phyloP scores from a whole-genome alignment of 1,139 yeast genomes.

The Cylindricascospora bacillispora region DNA sequence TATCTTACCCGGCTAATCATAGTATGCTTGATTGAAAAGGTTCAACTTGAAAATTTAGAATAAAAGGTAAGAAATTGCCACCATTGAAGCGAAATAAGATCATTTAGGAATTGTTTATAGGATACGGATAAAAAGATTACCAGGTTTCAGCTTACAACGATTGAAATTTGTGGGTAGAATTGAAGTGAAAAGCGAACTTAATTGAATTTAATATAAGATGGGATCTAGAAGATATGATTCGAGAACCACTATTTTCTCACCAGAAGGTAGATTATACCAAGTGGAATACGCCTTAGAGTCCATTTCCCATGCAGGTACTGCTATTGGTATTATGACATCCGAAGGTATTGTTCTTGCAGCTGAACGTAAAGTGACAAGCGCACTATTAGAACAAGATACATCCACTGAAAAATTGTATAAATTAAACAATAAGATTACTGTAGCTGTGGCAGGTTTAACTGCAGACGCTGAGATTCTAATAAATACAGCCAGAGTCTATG shows the following conservation, averaged over 20 bases:
- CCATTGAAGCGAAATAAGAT: too few relatives aligned
- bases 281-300: constrained; percentile 97
- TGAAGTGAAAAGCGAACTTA: too few relatives aligned
- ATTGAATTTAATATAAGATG: too few relatives aligned
- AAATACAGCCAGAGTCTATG: constrained; percentile 72
- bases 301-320: constrained; percentile 95
- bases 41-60: too few relatives aligned
- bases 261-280: constrained; percentile 95
- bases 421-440: constrained; percentile 69
- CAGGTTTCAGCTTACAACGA: too few relatives aligned
- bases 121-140: too few relatives aligned
- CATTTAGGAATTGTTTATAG: too few relatives aligned
- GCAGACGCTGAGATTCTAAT: constrained; percentile 93
- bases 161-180: too few relatives aligned
- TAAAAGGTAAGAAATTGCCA: too few relatives aligned
- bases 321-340: constrained; percentile 80
- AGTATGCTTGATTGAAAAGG: too few relatives aligned
- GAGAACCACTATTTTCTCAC: constrained; percentile 95
- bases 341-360: constrained; percentile 97
- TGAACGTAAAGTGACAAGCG: constrained; percentile 87
- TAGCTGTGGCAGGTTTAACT: constrained; percentile 97
- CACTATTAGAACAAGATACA: constrained; percentile 85
- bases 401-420: constrained; percentile 86
- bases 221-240: constrained; percentile 86
- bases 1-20: too few relatives aligned